Evolutionary conservation across 768 basidiomycete species (phyloP), one percentile per base, ranked within the genome.

Genomic region (Sistotremastrum suecicum): DNA sequence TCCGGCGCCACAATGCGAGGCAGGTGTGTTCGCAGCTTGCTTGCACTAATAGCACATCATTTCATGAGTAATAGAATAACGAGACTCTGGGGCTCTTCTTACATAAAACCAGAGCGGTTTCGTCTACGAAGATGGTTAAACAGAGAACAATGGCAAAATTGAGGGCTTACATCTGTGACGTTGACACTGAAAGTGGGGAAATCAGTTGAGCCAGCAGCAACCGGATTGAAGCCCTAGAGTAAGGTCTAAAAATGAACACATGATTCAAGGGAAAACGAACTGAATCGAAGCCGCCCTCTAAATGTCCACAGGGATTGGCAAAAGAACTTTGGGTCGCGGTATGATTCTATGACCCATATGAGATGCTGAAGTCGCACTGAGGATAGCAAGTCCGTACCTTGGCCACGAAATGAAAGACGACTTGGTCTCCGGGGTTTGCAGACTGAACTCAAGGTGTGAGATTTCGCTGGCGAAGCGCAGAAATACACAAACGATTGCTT

Each of bases 361-460:
- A 20, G 20, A 20, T 20, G 20, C 20, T 20, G 20, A 20, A 20
- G 20, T 20, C 20, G 20, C 20, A 20, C 41, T 10, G 5, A 28
- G 41, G 35, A 20, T 29, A 32, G 20, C 20, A 37, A 38, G 69
- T 70, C 56, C 73, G 71, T 60, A 77, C 76, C 53, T 63, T 75
- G 37, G 72, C 69, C 48, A 71, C 61, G 63, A 78, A 80, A 49
- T 71, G 69, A 64, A 77, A 80, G 48, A 73, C 66, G 41, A 80
- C 74, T 58, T 73, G 71, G 58, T 80, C 77, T 43, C 76, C 76
- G 46, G 63, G 55, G 37, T 63, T 53, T 12, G 74, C 76, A 47
- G 56, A 56, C 73, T 74, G 52, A 12, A 53, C 34, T 12, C 12
- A 38, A 30, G 32, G 9, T 41, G 42, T 29, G 30, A 38, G 39